phyloP scores from a whole-genome alignment of 768 basidiomycete species.

The Calocybe indica region DNA sequence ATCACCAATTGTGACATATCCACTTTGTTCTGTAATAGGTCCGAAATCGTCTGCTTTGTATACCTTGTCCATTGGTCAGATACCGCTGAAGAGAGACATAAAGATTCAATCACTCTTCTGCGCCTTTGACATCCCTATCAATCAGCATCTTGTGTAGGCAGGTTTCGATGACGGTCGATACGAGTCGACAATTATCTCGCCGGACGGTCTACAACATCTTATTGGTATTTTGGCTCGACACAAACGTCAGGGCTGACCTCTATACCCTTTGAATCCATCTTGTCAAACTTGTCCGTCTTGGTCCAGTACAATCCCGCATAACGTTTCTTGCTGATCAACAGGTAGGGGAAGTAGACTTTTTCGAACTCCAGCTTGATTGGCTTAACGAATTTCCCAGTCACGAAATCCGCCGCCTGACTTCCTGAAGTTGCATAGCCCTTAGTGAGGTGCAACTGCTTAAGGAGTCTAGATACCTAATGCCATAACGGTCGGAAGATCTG shows the following conservation, averaged over 20 bases:
- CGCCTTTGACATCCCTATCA: conserved; percentile 88
- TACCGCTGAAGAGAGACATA: neutral
- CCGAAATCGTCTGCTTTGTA: conserved; percentile 88
- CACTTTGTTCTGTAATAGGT: conserved; percentile 91
- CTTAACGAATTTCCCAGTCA: conserved; percentile 85
- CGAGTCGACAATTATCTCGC: conserved; percentile 96
- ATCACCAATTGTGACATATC: conserved; percentile 99
- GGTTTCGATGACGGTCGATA: conserved; percentile 96
- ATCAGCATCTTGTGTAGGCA: conserved; percentile 98
- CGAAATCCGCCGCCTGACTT: conserved; percentile 86
- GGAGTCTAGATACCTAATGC: conserved; percentile 57
- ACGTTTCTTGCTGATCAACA: conserved; percentile 97
- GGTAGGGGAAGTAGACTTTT: conserved; percentile 97
- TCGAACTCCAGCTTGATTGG: conserved; percentile 99
- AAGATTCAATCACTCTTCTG: conserved; percentile 68
- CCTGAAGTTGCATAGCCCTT: conserved; percentile 38
- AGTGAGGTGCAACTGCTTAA: neutral
- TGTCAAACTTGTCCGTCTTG: conserved; percentile 89
- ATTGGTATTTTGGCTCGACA: neutral
- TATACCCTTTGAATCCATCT: conserved; percentile 99
- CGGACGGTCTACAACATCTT: conserved; percentile 73
- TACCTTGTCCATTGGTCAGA: conserved; percentile 47
- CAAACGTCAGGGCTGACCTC: conserved; percentile 48
- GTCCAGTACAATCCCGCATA: conserved; percentile 99
- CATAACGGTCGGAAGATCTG: conserved; percentile 85